Evolutionary conservation across 768 basidiomycete species (phyloP).

Genomic region (Paxillus ammoniavirescens): DNA sequence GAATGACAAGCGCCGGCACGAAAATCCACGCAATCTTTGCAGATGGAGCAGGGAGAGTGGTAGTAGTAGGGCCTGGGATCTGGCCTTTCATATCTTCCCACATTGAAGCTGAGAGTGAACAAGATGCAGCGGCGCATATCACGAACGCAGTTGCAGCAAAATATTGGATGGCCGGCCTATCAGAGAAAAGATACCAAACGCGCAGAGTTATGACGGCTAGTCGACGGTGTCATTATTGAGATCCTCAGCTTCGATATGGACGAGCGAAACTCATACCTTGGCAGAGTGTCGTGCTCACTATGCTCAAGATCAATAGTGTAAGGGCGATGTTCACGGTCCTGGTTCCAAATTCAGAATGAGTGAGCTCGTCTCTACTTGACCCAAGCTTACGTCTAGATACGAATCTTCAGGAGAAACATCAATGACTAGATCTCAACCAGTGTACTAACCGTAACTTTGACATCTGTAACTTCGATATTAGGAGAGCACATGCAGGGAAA

Average conservation of each 20-base stretch:
- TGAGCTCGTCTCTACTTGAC: not conserved
- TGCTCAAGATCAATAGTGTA: not conserved
- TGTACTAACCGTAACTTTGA: not conserved
- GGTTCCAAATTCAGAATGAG: not conserved
- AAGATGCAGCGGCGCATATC: not conserved
- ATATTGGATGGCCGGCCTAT: not conserved
- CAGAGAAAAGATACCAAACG: conserved; percentile 19
- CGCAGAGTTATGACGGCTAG: conserved; percentile 16
- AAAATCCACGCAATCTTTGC: conserved; percentile 5
- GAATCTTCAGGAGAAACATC: not conserved
- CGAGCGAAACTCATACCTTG: conserved; percentile 10
- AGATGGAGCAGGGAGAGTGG: not conserved
- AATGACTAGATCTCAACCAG: not conserved
- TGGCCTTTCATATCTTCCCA: not conserved
- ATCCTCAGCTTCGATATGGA: not conserved
- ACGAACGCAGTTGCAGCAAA: not conserved
- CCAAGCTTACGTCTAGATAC: conserved; percentile 7
- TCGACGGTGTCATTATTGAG: not conserved
- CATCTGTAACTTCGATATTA: not conserved
- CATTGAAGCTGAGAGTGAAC: not conserved
- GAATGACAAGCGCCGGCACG: conserved; percentile 12
- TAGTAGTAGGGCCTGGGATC: not conserved
- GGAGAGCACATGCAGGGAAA: not conserved
- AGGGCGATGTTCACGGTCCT: not conserved
- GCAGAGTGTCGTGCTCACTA: conserved; percentile 7